Conservation (phyloP, 164 flowering plant species). For the Houttuynia cordata region DNA sequence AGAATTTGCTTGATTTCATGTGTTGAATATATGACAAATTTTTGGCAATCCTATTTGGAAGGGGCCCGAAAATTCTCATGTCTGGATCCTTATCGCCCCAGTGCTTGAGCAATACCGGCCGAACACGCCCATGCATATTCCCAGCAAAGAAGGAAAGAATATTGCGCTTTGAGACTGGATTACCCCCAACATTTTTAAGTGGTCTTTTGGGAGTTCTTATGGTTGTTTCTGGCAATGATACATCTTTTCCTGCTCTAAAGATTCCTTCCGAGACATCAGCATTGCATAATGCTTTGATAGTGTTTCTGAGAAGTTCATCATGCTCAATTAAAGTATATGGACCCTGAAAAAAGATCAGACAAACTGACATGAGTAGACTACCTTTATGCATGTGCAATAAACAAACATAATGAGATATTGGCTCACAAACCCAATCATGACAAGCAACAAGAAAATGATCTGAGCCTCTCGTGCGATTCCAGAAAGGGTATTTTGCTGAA, state of each 20-base stretch:
- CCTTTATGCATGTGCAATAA: neutral
- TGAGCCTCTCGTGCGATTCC: slow-evolving; percentile 17
- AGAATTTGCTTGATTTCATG: slow-evolving; percentile 7
- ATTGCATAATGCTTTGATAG: slow-evolving; percentile 21
- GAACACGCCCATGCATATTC: slow-evolving; percentile 18
- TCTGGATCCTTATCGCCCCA: slow-evolving; percentile 4
- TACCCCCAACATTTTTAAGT: slow-evolving; percentile 15
- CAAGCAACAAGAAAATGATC: slow-evolving; percentile 24
- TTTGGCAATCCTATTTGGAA: slow-evolving; percentile 2
- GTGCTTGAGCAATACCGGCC: slow-evolving; percentile 9
- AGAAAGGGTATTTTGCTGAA: slow-evolving; percentile 18
- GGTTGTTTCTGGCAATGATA: slow-evolving; percentile 17
- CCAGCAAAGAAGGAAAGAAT: slow-evolving; percentile 22
- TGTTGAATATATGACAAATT: slow-evolving; percentile 4
- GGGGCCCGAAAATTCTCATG: slow-evolving; percentile 6
- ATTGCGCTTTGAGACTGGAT: slow-evolving; percentile 11
- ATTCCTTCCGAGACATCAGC: slow-evolving; percentile 17
- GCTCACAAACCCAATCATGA: slow-evolving; percentile 17
- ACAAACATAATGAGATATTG: neutral
- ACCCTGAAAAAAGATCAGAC: slow-evolving; percentile 5
- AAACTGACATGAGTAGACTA: neutral
- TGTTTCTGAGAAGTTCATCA: slow-evolving; percentile 12
- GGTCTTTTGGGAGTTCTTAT: slow-evolving; percentile 15
- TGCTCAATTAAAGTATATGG: slow-evolving; percentile 16
- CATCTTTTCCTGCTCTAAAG: slow-evolving; percentile 11